These are phyloP conservation scores for Haberlea rhodopensis DNA, from an alignment of 257 asterid species.

Conservation along the genomic window DNA sequence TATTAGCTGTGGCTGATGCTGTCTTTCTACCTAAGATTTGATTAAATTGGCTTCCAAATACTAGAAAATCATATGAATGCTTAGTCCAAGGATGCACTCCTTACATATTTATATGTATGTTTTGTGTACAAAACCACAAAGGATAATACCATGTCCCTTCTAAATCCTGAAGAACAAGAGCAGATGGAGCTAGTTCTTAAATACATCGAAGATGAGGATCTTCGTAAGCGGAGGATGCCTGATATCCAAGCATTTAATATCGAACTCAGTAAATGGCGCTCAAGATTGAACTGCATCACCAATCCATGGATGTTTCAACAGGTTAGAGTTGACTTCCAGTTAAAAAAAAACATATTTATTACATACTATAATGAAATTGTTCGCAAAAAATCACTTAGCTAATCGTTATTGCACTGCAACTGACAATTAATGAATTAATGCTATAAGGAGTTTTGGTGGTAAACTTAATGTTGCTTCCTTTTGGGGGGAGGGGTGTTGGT, in stretches of 20 bases:
- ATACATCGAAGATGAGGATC: conserved; percentile 81
- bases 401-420: not conserved
- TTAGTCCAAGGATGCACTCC: not conserved
- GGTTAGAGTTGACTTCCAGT: conserved; percentile 40
- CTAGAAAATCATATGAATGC: too few species aligned
- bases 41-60: conserved; percentile 4
- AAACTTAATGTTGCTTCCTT: conserved; percentile 16
- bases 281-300: conserved; percentile 74
- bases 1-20: conserved; percentile 2
- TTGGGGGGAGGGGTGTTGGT: conserved; percentile 7
- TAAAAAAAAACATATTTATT: conserved; percentile 1
- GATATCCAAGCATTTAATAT: conserved; percentile 60
- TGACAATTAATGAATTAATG: conserved; percentile 5
- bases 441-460: conserved; percentile 6
- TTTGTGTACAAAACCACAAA: conserved; percentile 23
- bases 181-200: conserved; percentile 57
- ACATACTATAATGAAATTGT: conserved; percentile 7
- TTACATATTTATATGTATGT: conserved; percentile 8
- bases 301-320: conserved; percentile 77
- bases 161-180: conserved; percentile 47
- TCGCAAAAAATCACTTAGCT: conserved; percentile 8
- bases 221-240: conserved; percentile 61
- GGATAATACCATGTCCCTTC: conserved; percentile 43
- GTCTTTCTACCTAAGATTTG: not conserved
- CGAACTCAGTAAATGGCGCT: conserved; percentile 65